Evolutionary conservation across 2,329 filamentous ascomycete genomes (phyloP), one percentile per base, ranked within the genome.

Genomic region (Akanthomyces dipterigenus): DNA sequence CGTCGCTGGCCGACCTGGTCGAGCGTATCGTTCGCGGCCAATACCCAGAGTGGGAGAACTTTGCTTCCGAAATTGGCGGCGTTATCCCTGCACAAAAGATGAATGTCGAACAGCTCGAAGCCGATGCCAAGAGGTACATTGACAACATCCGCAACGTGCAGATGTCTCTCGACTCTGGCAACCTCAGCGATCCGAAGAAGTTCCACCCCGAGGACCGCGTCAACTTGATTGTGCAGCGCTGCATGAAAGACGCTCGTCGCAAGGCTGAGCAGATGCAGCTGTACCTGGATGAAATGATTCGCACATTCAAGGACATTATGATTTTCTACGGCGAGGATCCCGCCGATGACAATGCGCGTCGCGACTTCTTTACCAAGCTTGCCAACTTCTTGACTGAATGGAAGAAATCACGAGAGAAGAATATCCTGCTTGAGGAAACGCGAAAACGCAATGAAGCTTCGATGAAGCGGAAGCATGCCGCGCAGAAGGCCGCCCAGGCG

Each of bases 201-300:
- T 99, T 99, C 81, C 95, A 99, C 71, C 93, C 95, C 20, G 91
- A 98, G 75, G 95, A 99, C 74, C 90, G 95, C 63, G 93, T 98
- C 48, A 89, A 88, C 64, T 90, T 96, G 75, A 83, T 98, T 38
- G 93, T 96, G 60, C 91, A 96, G 75, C 84, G 93, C 56, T 88
- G 84, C 66, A 98, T 99, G 93, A 98, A 97, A 78, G 95, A 99
- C 67, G 95, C 95, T 22, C 82, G 95, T 64, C 85, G 93, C 69
- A 99, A 98, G 79, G 92, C 95, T 2, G 93, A 97, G 74, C 95
- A 98, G 78, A 89, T 98, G 87, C 85, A 91, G 71, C 80, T 98
- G 24, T 97, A 96, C 73, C 79, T 98, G 51, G 93, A 96, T 66
- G 92, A 97, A 72, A 97, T 96, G 91, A 81, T 86, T 67, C 87